Evolutionary conservation across 495 filamentous ascomycete genomes (phyloP), one percentile per base, ranked within the genome.

Genomic region (Astrothelium subdiscretum): DNA sequence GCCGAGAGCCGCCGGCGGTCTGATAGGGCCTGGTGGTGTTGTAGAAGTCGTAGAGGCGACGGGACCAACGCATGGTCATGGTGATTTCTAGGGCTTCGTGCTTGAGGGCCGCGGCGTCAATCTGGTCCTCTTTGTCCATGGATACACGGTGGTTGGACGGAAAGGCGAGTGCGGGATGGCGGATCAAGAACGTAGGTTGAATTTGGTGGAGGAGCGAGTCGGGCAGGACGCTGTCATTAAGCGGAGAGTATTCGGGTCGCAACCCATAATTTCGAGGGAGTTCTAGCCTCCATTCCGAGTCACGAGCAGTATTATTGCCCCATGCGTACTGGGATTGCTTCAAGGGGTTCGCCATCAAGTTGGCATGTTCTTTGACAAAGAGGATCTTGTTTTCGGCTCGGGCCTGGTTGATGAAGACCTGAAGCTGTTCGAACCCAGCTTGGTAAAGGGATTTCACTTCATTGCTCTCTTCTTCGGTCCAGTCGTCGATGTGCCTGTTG

Each of bases 351-450:
- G 65, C 65, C 18, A 72, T 58, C 57, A 68, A 70, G 24, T 40
- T 27, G 11, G 67, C 63, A 62, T 79, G 77, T 61, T 79, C 76
- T 58, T 79, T 79, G 32, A 73, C 68, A 65, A 70, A 75, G 4
- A 75, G 62, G 40, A 74, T 66, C 58, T 73, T 71, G 32, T 62
- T 48, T 5, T 59, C 58, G 11, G 27, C 38, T 13, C 18, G 38
- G 11, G 65, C 64, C 3, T 66, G 59, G 13, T 60, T 51, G 26
- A 75, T 69, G 6, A 66, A 48, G 73, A 69, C 65, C 31, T 75
- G 71, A 1, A 78, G 44, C 0, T 52, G 32, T 6, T 74, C 63
- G 35, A 74, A 66, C 52, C 70, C 68, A n/a, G 43, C 5, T 65
- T 69, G 68, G 51, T 67, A 68, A 32, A 11, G 15, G 2, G 29